phyloP scores from a whole-genome alignment of 163 green algal species.

The Scenedesmus sp. region DNA sequence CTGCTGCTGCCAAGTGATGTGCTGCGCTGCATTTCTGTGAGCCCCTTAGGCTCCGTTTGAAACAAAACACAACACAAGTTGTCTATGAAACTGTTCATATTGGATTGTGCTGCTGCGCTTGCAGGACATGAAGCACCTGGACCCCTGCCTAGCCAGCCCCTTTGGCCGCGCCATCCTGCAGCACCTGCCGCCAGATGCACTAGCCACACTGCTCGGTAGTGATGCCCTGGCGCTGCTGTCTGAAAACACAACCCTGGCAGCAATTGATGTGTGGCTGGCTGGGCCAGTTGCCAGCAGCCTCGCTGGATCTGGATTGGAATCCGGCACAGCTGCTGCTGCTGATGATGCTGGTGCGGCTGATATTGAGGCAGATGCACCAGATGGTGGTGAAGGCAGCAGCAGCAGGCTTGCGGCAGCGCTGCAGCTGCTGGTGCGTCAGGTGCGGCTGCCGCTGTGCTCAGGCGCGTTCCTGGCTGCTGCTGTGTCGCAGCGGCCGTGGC shows the following conservation, averaged over 20 bases:
- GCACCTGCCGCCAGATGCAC: slow-evolving; percentile 7
- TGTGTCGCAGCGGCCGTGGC: slow-evolving; percentile 28
- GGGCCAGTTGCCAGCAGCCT: slow-evolving; percentile 27
- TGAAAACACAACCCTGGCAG: slow-evolving; percentile 13
- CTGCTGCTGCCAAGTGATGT: neutral
- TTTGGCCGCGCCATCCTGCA: slow-evolving; percentile 1
- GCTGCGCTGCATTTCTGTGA: neutral
- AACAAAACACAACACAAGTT: neutral
- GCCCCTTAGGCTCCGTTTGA: neutral
- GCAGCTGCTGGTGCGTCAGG: slow-evolving; percentile 41
- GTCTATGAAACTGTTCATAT: no score
- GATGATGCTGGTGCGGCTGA: neutral
- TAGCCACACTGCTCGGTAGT: slow-evolving; percentile 27
- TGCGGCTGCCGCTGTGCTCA: slow-evolving; percentile 30
- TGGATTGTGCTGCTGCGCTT: neutral
- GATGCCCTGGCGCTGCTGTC: slow-evolving; percentile 20
- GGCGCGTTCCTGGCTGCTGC: slow-evolving; percentile 35
- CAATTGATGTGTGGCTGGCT: slow-evolving; percentile 32
- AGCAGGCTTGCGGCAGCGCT: slow-evolving; percentile 13
- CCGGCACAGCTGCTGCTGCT: neutral
- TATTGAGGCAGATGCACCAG: neutral
- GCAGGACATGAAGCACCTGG: slow-evolving; percentile 36
- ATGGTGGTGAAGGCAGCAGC: neutral
- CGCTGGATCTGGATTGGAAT: neutral
- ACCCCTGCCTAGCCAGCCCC: slow-evolving; percentile 12